phyloP scores from a whole-genome alignment of 768 basidiomycete genomes.

The Termitomyces sp. region DNA sequence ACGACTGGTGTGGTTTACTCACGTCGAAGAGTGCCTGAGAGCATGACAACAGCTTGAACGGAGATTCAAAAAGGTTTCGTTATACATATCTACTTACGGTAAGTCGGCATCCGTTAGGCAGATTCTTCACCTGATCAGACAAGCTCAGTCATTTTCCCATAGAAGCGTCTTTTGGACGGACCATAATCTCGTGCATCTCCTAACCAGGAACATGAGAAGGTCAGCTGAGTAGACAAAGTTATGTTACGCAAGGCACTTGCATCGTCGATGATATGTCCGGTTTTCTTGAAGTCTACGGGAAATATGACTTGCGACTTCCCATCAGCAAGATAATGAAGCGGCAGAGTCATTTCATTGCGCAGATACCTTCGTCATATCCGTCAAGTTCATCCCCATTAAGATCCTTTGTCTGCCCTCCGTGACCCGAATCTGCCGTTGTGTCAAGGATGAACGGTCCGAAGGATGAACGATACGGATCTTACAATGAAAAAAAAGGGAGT shows the following conservation, averaged over 20 bases:
- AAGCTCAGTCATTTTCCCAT: neutral
- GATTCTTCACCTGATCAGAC: constrained; percentile 30
- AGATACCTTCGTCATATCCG: constrained; percentile 73
- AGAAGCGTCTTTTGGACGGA: constrained; percentile 12
- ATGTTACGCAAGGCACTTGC: constrained; percentile 23
- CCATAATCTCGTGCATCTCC: constrained; percentile 49
- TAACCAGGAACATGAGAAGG: constrained; percentile 11
- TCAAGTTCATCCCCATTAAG: constrained; percentile 72
- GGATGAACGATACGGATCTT: constrained; percentile 12
- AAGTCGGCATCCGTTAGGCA: constrained; percentile 45
- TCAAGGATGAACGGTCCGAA: neutral
- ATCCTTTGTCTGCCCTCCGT: constrained; percentile 89
- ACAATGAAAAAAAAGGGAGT: constrained; percentile 79
- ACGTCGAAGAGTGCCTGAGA: constrained; percentile 50
- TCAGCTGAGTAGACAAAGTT: neutral
- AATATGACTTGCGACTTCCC: constrained; percentile 57
- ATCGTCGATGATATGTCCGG: constrained; percentile 74
- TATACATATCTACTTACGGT: constrained; percentile 30
- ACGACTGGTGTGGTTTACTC: constrained; percentile 12
- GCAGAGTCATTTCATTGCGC: neutral
- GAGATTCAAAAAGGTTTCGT: no score
- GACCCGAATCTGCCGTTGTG: constrained; percentile 67
- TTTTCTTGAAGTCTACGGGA: constrained; percentile 77
- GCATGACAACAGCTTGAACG: neutral
- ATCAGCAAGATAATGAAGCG: neutral